Evolutionary conservation across 225 moss, liverwort and hornwort species (phyloP).

Genomic region (Lunularia cruciata): DNA sequence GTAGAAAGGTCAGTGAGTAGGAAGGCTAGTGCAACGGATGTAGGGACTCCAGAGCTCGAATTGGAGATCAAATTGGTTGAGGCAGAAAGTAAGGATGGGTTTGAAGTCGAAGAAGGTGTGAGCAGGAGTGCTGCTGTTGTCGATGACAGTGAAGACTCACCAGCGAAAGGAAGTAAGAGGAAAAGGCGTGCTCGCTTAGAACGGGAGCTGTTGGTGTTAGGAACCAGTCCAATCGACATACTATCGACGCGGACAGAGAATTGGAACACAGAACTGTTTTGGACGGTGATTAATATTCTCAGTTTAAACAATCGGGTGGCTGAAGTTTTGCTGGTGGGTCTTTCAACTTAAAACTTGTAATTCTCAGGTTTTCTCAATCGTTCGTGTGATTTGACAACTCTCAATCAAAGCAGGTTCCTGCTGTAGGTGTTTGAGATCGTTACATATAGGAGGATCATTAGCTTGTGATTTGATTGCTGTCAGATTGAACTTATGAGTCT

Average conservation of each 20-base stretch:
- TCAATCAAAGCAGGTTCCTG: too few relatives aligned
- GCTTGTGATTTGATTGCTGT: too few relatives aligned
- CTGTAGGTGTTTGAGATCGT: too few relatives aligned
- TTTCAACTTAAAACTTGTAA: too few relatives aligned
- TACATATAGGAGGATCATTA: too few relatives aligned
- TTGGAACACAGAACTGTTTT: conserved; percentile 61
- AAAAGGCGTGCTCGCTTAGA: conserved; percentile 24
- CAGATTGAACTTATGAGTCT: too few relatives aligned
- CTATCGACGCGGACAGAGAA: conserved; percentile 46
- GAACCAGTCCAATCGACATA: conserved; percentile 57
- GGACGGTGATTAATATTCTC: conserved; percentile 76
- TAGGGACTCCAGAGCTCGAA: neutral
- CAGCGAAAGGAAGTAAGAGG: conserved; percentile 31
- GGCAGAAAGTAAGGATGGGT: neutral
- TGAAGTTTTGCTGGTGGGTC: conserved; percentile 68
- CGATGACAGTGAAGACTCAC: neutral
- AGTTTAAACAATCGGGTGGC: conserved; percentile 46
- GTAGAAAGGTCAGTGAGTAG: neutral
- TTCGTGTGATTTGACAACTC: too few relatives aligned
- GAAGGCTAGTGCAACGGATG: neutral
- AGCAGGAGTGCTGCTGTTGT: neutral
- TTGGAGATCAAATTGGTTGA: neutral
- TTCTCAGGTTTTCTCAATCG: too few relatives aligned
- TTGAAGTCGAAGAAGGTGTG: neutral
- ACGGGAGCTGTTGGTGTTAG: conserved; percentile 53